A percentile compares a stretch with the other conserved stretches of the same genome.
Evolutionary conservation across 768 basidiomycete genomes (phyloP).

Genomic region (Leccinum barrowsii): DNA sequence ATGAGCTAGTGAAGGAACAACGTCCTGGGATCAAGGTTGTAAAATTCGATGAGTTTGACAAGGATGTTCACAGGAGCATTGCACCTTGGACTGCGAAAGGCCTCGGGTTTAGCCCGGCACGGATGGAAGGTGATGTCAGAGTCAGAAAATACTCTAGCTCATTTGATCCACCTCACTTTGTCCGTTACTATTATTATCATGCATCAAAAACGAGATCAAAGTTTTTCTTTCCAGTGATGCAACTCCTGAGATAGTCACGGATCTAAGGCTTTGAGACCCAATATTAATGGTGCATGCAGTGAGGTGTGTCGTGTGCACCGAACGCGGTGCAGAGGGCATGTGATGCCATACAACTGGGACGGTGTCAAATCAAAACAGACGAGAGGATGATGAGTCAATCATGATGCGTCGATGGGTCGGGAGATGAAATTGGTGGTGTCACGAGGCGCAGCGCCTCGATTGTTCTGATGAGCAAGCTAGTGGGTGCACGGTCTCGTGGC

Average conservation of each 20-base stretch:
- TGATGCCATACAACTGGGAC: constrained; percentile 18
- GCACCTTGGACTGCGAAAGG: constrained; percentile 16
- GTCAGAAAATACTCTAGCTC: constrained; percentile 12
- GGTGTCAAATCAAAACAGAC: constrained; percentile 19
- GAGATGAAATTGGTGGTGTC: constrained; percentile 26
- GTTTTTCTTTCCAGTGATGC: constrained; percentile 12
- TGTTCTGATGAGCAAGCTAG: constrained; percentile 3
- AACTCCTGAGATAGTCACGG: constrained; percentile 1
- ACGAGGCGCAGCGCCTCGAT: constrained; percentile 20
- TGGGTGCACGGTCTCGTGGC: constrained; percentile 8
- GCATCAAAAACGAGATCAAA: background rate
- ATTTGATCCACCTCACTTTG: background rate
- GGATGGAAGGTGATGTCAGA: constrained; percentile 19
- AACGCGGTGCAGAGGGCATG: constrained; percentile 19
- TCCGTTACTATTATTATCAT: background rate
- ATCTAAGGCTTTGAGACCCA: constrained; percentile 4
- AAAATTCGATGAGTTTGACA: constrained; percentile 2
- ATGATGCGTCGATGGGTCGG: constrained; percentile 21
- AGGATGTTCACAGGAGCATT: constrained; percentile 11
- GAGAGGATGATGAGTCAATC: constrained; percentile 9
- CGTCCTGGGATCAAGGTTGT: constrained; percentile 9
- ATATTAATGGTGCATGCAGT: constrained; percentile 1
- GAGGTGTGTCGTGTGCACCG: background rate
- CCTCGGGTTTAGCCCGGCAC: constrained; percentile 20
- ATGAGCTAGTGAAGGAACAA: background rate